Conservation (phyloP, 1,284 basidiomycete genomes). For the Pseudozyma hubeiensis region DNA sequence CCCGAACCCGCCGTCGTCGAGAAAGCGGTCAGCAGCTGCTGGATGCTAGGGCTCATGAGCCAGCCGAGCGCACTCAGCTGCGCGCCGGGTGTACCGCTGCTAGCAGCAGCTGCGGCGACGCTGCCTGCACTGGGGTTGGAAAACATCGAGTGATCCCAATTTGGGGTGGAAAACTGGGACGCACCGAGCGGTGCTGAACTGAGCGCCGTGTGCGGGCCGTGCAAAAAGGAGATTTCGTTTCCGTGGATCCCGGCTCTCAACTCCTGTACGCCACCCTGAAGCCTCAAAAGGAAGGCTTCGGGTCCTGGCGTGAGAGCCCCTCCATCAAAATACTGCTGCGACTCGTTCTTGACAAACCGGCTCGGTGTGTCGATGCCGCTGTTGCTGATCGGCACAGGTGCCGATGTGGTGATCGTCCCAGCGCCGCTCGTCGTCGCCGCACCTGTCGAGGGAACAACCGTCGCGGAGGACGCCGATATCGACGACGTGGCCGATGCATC, state of each 20-base stretch:
- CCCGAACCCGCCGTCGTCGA: constrained; percentile 34
- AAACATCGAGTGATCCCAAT: constrained; percentile 47
- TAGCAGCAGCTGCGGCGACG: constrained; percentile 24
- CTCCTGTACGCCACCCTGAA: constrained; percentile 59
- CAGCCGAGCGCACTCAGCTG: constrained; percentile 50
- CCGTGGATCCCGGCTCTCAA: constrained; percentile 57
- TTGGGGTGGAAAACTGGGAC: constrained; percentile 39
- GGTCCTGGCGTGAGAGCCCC: constrained; percentile 59
- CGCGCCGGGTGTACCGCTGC: constrained; percentile 26
- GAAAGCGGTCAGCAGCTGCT: constrained; percentile 53
- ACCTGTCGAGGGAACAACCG: constrained; percentile 6
- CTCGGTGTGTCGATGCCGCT: constrained; percentile 48
- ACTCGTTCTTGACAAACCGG: constrained; percentile 51
- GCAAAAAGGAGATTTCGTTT: constrained; percentile 52
- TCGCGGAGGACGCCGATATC: constrained; percentile 7
- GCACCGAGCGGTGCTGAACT: constrained; percentile 30
- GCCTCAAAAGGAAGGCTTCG: constrained; percentile 59
- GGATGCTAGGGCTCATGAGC: constrained; percentile 60
- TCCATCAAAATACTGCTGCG: constrained; percentile 57
- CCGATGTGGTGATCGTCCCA: constrained; percentile 20
- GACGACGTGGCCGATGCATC: constrained; percentile 1
- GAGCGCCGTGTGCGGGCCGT: constrained; percentile 31
- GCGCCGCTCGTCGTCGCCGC: constrained; percentile 4
- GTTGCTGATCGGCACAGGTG: constrained; percentile 26
- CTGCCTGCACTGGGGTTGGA: constrained; percentile 28